These are phyloP conservation scores for Pseudogymnoascus sp. DNA, from an alignment of 2,329 filamentous ascomycete species.

Conservation along the genomic window DNA sequence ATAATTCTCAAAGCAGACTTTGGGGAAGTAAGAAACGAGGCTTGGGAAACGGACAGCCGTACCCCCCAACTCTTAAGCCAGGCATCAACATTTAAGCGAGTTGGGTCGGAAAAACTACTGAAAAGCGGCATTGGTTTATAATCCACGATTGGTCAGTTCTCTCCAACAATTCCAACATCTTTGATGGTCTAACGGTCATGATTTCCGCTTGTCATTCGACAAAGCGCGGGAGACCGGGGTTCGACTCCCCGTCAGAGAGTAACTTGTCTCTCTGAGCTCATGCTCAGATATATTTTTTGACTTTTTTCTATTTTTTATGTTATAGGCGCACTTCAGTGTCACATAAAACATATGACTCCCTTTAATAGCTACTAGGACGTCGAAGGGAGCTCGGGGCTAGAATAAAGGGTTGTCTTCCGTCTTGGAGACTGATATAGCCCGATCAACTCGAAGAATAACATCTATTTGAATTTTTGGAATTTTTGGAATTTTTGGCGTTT, in stretches of 20 bases:
- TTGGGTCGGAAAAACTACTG: neutral
- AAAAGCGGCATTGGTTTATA: neutral
- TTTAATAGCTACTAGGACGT: too few relatives aligned
- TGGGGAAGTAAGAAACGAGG: neutral
- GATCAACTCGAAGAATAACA: neutral
- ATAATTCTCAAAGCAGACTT: neutral
- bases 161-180: slow-evolving; percentile 5
- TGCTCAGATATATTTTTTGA: slow-evolving; percentile 3
- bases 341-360: too few relatives aligned
- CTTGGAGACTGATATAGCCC: too few relatives aligned
- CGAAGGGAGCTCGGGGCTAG: neutral
- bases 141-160: neutral
- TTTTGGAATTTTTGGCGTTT: too few relatives aligned
- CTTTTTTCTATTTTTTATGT: neutral
- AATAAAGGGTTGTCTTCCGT: neutral
- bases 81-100: neutral
- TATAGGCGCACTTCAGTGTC: too few relatives aligned
- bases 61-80: neutral
- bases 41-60: too few relatives aligned
- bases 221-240: slow-evolving; percentile 22
- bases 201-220: slow-evolving; percentile 21
- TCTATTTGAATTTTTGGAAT: too few relatives aligned
- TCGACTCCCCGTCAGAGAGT: slow-evolving; percentile 23
- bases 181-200: slow-evolving; percentile 24
- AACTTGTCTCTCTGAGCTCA: slow-evolving; percentile 9